Conservation (phyloP, 805 yeast species). For the Alloascoidea hylecoeti region DNA sequence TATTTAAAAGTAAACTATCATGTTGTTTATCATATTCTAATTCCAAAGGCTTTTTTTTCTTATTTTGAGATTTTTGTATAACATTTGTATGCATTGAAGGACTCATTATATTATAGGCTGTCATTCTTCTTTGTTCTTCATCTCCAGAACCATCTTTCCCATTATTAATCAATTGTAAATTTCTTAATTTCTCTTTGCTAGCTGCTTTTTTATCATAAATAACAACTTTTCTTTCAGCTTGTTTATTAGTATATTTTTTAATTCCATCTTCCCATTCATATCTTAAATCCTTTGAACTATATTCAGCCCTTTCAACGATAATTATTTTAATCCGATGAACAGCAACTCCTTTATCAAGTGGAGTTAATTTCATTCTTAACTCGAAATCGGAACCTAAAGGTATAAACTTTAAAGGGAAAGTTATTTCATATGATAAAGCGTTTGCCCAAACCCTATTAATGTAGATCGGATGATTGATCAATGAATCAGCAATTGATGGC, state of each 20-base stretch:
- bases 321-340: slow-evolving; percentile 54
- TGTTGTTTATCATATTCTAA: not conserved
- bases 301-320: slow-evolving; percentile 51
- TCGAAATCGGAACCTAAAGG: slow-evolving; percentile 46
- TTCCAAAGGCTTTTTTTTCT: no score
- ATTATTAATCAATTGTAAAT: not conserved
- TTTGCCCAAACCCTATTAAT: slow-evolving; percentile 69
- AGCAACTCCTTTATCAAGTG: slow-evolving; percentile 45
- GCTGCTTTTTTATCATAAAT: not conserved
- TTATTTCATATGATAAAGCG: slow-evolving; percentile 52
- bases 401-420: slow-evolving; percentile 58
- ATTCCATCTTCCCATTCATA: slow-evolving; percentile 37
- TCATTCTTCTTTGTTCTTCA: slow-evolving; percentile 2
- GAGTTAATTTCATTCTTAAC: slow-evolving; percentile 51
- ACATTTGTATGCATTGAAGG: no score
- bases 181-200: not conserved
- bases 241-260: not conserved
- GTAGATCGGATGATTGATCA: slow-evolving; percentile 57
- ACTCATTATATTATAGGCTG: slow-evolving; percentile 13
- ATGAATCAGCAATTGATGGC: slow-evolving; percentile 15
- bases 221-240: not conserved
- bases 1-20: no score
- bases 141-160: not conserved
- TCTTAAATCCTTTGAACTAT: slow-evolving; percentile 39
- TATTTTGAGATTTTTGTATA: no score